Base-by-base conservation (phyloP, 2,329 filamentous ascomycete species). In the Stromatinia cepivora region DNA sequence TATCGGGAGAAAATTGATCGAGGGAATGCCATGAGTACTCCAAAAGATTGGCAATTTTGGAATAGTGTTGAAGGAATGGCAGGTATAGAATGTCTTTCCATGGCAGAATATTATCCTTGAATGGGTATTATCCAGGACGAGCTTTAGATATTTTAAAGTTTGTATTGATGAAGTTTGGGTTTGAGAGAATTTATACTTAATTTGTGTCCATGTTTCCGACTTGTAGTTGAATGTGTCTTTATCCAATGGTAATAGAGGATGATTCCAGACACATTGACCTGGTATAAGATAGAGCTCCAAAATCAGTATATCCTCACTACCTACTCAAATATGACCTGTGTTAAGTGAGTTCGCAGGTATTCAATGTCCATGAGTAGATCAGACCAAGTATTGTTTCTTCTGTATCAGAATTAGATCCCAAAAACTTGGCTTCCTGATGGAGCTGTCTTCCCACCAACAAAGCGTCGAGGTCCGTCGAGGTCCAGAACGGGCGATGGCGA, bases 1-100 rank as follows among this genome's bases (percentile, higher is more conserved):
- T 79, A 76, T 66, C 73, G 74, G 71, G 74, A 75, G 65, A 78
- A 78, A 71, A 73, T 76, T 64, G 69, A 68, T 57, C 71, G 73
- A 25, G 74, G 76, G 4, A 75, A 76, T 69, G 75, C 71, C 22
- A 76, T 76, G 75, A 70, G 71, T 64, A 69, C 72, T 67, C 72
- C 74, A 7, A 77, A 78, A 65, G 66, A 68, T 3, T 75, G 74
- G 71, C 70, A 59, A 3, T 78, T 75, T 66, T 78, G 76, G 76
- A 69, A 77, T n/a, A 71, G 72, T 63, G 69, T 78, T 45, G 76
- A 78, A 68, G 67, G 68, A 0, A 46, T 75, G 53, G 73, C 74
- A 7, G 73, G 75, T 31, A 71, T 75, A 22, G 50, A 69, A 22
- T 77, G 76, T 65, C 69, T 67, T 34, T 75, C 77, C 61, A 77